Percentiles rank a stretch among this genome's conserved stretches.
Conservation (phyloP, 129 eudicot genomes). For the Solidago caesia region DNA sequence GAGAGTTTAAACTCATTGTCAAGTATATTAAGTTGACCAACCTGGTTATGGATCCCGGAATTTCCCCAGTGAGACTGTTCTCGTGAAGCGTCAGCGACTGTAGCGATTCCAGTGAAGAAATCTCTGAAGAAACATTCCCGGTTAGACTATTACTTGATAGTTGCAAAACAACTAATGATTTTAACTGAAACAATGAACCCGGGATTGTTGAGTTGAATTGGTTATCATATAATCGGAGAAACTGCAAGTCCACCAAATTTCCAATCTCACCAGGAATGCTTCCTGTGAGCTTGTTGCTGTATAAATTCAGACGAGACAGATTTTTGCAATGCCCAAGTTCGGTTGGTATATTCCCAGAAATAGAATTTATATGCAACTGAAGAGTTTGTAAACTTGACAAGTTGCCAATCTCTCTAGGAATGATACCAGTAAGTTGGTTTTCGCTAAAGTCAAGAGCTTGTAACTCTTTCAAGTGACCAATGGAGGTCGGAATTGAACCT, state of each 20-base stretch:
- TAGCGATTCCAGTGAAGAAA: conserved; percentile 46
- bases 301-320: conserved; percentile 44
- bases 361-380: conserved; percentile 46
- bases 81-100: conserved; percentile 52
- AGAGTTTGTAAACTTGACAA: conserved; percentile 45
- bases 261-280: conserved; percentile 69
- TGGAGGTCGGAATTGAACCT: conserved; percentile 67
- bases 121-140: conserved; percentile 52
- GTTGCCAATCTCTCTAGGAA: conserved; percentile 64
- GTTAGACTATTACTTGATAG: conserved; percentile 49
- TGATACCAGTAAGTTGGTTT: conserved; percentile 49
- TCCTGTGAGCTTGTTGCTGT: conserved; percentile 54
- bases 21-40: conserved; percentile 51
- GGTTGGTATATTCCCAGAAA: conserved; percentile 60
- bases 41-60: conserved; percentile 58
- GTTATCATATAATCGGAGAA: conserved; percentile 47
- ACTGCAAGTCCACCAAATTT: conserved; percentile 43
- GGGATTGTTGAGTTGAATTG: conserved; percentile 65
- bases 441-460: conserved; percentile 49
- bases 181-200: conserved; percentile 42
- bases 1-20: conserved; percentile 44
- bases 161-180: conserved; percentile 50
- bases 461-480: conserved; percentile 44
- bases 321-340: conserved; percentile 57
- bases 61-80: conserved; percentile 53